Evolutionary conservation across 345 rosid species (phyloP), one percentile per base, ranked within the genome.

Genomic region (Turnera subulata): DNA sequence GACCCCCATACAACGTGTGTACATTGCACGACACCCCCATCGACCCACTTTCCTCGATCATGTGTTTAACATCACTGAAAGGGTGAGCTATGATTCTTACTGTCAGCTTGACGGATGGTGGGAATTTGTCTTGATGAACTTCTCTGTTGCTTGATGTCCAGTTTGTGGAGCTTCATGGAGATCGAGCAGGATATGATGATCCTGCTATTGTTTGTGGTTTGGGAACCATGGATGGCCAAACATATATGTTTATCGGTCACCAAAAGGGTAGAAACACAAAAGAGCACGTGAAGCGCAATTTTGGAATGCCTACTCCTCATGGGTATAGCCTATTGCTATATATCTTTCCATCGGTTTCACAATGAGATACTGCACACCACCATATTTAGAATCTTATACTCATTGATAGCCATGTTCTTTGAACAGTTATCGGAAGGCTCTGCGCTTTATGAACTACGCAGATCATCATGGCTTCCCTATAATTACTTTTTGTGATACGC

Each of bases 221-320:
- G 63, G 99, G 99, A 78, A 83, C 83, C 52, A 84, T 93, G 25
- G 97, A 87, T 70, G 97, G 94, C 40, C 75, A 67, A 68, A 80
- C 81, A 32, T 89, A 79, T 68, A 87, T 93, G 99, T 89, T 93
- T 71, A 87, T 89, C 33, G 99, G 99, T 72, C 99, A 93, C 61
- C 99, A 93, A 69, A 93, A 93, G 79, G 99, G 99, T 69, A 85
- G 99, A 81, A 93, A 89, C 71, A 87, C 99, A 53, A 93, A 93
- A 78, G 99, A 93, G 70, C 85, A 87, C 71, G 85, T 93, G 46
- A 79, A 79, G 74, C 91, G 92, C 43, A 93, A 93, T 76, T 93
- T 93, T 77, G 99, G 99, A 58, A 93, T 89, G 99, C 99, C 99
- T 68, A 93, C 99, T 53, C 99, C 99, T 48, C 99, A 89, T 55